These are phyloP conservation scores for Aspergillus ostianus DNA, from an alignment of 495 filamentous ascomycete species.

Conservation along the genomic window DNA sequence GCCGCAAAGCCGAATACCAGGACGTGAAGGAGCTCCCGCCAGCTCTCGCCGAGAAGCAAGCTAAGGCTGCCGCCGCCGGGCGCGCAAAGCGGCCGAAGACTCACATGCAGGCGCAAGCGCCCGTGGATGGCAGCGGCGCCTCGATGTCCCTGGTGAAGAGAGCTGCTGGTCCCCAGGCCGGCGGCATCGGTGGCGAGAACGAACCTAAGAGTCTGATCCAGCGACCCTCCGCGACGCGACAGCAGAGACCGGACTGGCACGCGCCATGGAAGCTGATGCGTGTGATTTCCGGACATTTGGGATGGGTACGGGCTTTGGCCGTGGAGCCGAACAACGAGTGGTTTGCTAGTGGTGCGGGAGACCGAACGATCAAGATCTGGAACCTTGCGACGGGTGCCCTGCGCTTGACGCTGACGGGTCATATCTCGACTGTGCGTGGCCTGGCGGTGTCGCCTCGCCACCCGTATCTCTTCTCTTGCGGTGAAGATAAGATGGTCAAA, in stretches of 20 bases:
- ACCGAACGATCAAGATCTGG: slow-evolving; percentile 99
- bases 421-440: slow-evolving; percentile 95
- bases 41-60: slow-evolving; percentile 80
- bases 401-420: slow-evolving; percentile 86
- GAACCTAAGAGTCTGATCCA: slow-evolving; percentile 62
- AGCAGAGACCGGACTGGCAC: slow-evolving; percentile 88
- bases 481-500: slow-evolving; percentile 99
- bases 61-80: slow-evolving; percentile 56
- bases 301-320: slow-evolving; percentile 89
- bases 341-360: slow-evolving; percentile 95
- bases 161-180: slow-evolving; percentile 27
- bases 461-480: slow-evolving; percentile 96
- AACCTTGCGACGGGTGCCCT: slow-evolving; percentile 83
- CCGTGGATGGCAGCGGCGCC: slow-evolving; percentile 37
- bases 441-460: slow-evolving; percentile 90
- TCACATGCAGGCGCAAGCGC: slow-evolving; percentile 24
- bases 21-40: slow-evolving; percentile 80
- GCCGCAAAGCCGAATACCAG: slow-evolving; percentile 76
- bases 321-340: slow-evolving; percentile 96
- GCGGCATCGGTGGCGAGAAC: slow-evolving; percentile 28
- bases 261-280: slow-evolving; percentile 98
- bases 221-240: slow-evolving; percentile 64
- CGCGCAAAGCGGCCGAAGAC: slow-evolving; percentile 56
- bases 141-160: slow-evolving; percentile 46
- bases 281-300: slow-evolving; percentile 93